Base-by-base conservation (phyloP, 75 land plant species). In the Ceratopteris richardii region DNA sequence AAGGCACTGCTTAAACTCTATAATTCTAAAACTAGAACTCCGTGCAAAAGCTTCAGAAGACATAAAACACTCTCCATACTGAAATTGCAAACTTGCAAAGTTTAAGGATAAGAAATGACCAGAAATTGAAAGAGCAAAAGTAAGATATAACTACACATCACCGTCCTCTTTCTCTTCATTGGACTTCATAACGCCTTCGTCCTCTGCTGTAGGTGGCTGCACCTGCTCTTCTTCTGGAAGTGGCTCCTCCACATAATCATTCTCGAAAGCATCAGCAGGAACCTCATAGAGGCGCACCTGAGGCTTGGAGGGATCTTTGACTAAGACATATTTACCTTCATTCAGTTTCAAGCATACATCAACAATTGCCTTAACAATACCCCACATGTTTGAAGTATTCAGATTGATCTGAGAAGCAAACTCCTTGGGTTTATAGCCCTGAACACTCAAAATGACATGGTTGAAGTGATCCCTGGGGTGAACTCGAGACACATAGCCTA, bases 181-280 rank as follows among this genome's bases (percentile, higher is more conserved):
- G 20, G 63, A 73, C 48, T 68, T 73, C 0, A 70, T 63, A 27
- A 60, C 77, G 20, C 28, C 71, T 54, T 42, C 63, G 9, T 77
- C 70, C 41, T 82, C 95, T 21, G 21, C 79, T 31, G 24, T 68
- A 18, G 87, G 87, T 44, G 96, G 95, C 61, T 85, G 97, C 4
- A 83, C 98, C 56, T 93, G 98, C 56, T 93, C 98, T 26, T 93
- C 96, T 82, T 93, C 98, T 0, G 98, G 90, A 57, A 93, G 70
- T 0, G 98, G 98, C 56, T 93, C 98, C 64, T 93, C 98, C 60
- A 83, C 90, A 41, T 93, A 93, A 44, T 93, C 98, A 61, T 93
- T 93, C 78, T 93, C 98, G 68, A 93, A 93, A 22, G 98, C 98
- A 79, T 93, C 98, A 17, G 80, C 44, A 9, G 98, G 98, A 29